Evolutionary conservation across 177 flowering plant species (phyloP).

Genomic region (Vitis hybrid): DNA sequence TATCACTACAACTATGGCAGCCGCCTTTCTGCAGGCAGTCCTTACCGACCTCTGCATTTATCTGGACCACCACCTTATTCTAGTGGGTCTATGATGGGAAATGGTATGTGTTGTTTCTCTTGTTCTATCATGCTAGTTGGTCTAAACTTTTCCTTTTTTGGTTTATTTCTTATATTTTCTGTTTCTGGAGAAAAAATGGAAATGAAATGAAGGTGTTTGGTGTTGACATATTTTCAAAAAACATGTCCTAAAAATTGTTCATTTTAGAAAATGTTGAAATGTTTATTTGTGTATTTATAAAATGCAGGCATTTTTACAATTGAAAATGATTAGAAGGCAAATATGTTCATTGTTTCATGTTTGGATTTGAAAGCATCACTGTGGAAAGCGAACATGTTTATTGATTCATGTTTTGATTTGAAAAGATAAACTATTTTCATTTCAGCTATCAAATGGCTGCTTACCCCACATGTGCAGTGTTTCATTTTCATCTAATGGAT

Average conservation of each 20-base stretch:
- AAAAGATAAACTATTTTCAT: no score
- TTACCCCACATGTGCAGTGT: neutral
- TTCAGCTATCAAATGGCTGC: no score
- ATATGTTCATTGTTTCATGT: no score
- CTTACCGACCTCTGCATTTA: constrained; percentile 72
- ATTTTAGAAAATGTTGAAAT: no score
- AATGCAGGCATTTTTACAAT: no score
- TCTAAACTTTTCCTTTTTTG: neutral
- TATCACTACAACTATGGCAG: constrained; percentile 79
- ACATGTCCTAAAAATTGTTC: no score
- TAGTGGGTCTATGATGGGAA: constrained; percentile 70
- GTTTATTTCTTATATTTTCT: neutral
- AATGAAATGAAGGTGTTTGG: no score
- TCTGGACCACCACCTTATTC: constrained; percentile 79
- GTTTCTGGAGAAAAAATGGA: no score
- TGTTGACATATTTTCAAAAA: no score
- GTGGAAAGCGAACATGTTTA: neutral
- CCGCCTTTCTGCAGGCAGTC: constrained; percentile 82
- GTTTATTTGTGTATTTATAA: no score
- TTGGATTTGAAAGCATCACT: no score
- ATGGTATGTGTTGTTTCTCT: constrained; percentile 36
- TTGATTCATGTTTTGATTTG: neutral
- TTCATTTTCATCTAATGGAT: neutral
- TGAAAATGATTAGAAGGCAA: no score
- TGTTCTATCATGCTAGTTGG: neutral